A percentile compares a stretch with the other conserved stretches of the same genome.
Conservation (phyloP, 352 stramenopile genomes). For the Phytophthora meadii region DNA sequence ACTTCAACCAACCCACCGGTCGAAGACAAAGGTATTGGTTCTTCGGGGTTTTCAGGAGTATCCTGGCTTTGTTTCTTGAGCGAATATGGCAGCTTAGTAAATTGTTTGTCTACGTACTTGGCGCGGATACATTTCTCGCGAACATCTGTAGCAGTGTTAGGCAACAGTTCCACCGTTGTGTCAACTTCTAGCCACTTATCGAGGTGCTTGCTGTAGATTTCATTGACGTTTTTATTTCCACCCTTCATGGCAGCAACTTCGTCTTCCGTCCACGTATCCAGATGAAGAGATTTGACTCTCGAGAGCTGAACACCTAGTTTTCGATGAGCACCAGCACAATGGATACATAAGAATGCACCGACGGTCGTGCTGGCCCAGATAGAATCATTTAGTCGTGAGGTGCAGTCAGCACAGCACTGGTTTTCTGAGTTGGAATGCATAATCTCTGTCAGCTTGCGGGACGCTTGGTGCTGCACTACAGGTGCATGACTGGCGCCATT, state of each 20-base stretch:
- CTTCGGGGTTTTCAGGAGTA: constrained; percentile 58
- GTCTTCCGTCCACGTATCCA: constrained; percentile 81
- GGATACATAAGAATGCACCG: constrained; percentile 95
- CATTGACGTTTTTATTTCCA: constrained; percentile 73
- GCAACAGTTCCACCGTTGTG: constrained; percentile 40
- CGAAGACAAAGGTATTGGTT: constrained; percentile 27
- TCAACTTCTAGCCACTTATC: constrained; percentile 64
- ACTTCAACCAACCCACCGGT: constrained; percentile 10
- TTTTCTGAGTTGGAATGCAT: constrained; percentile 68
- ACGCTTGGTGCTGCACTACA: constrained; percentile 44
- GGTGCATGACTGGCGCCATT: constrained; percentile 26
- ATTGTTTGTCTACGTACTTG: constrained; percentile 79
- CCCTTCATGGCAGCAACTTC: constrained; percentile 76
- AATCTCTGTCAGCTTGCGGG: constrained; percentile 69
- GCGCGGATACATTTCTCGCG: constrained; percentile 66
- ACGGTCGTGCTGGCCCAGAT: constrained; percentile 96
- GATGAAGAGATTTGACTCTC: constrained; percentile 79
- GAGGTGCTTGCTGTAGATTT: constrained; percentile 63
- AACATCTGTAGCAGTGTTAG: constrained; percentile 44
- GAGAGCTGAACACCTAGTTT: constrained; percentile 96
- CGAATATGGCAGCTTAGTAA: constrained; percentile 55
- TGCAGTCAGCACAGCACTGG: constrained; percentile 84
- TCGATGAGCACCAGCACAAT: constrained; percentile 95
- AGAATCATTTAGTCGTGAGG: constrained; percentile 67
- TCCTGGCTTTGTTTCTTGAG: constrained; percentile 62